Evolutionary conservation across 148 eudicot genomes (phyloP), one percentile per base, ranked within the genome.

Genomic region (Suaeda aralocaspica): DNA sequence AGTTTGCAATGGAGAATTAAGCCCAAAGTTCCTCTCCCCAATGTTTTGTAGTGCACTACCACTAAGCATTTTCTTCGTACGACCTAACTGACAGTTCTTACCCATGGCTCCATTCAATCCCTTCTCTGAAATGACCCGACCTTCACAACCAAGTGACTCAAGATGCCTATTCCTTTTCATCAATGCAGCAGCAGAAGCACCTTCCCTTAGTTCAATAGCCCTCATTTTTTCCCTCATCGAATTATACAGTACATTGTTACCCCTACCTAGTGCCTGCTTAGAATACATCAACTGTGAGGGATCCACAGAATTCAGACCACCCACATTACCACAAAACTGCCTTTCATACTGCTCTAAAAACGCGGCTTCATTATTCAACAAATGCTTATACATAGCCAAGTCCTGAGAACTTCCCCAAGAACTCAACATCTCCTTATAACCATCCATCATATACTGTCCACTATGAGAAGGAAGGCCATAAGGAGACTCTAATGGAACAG

Each of bases 111-210:
- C 70, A 67, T 74, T 79, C 58, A 59, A 5, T 56, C 74, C 57
- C 30, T 68, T 78, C 4, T 70, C 88, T 29, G 71, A 76, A 13
- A 75, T 25, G 56, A 77, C 52, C 3, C 69, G 36, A 62, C 70
- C 82, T 65, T 83, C 84, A 55, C 66, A 70, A 44, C 69, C 72
- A 64, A 63, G 74, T 39, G 59, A 68, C 59, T 78, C 81, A 1
- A 72, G 31, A 44, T 67, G 81, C 68, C 82, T 77, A 31, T 59
- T 39, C 59, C 74, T 74, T 34, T 59, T 70, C 81, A 77, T 76
- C 58, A 77, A 18, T 21, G 71, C 69, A 51, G 62, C 46, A 64
- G 74, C 49, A 21, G 64, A 56, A 34, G 77, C 26, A 26, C 46
- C 67, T 21, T 51, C 61, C 52, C 70, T 71, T 57, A 64, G 77